These are phyloP conservation scores for Madurella mycetomatis DNA, from an alignment of 2,329 filamentous ascomycete species.

Conservation along the genomic window DNA sequence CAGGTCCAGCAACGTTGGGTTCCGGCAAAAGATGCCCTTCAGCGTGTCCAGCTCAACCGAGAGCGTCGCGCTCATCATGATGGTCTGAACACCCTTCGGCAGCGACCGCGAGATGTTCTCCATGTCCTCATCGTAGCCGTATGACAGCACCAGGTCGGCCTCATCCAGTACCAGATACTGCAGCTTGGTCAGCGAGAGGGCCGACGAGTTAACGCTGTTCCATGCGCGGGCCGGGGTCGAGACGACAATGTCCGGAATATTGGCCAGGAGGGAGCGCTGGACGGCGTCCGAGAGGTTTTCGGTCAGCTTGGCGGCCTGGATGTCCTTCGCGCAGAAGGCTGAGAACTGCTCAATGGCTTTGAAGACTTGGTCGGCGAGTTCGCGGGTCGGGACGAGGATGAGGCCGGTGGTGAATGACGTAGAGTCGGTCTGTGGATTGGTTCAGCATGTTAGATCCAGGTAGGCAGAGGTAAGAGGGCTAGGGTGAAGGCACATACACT, in stretches of 20 bases:
- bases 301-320: constrained; percentile 79
- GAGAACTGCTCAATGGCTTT: constrained; percentile 73
- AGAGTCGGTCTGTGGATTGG: constrained; percentile 40
- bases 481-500: constrained; percentile 18
- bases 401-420: constrained; percentile 64
- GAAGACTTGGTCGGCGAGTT: constrained; percentile 87
- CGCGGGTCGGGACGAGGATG: constrained; percentile 88
- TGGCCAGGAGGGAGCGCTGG: constrained; percentile 78
- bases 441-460: not conserved
- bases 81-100: constrained; percentile 81
- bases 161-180: constrained; percentile 86
- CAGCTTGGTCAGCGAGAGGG: constrained; percentile 66
- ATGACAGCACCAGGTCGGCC: constrained; percentile 87
- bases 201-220: constrained; percentile 68
- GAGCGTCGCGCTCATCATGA: constrained; percentile 90
- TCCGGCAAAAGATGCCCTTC: constrained; percentile 78
- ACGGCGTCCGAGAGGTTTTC: constrained; percentile 88
- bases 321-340: constrained; percentile 77
- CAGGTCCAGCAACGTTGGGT: constrained; percentile 74
- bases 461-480: not conserved
- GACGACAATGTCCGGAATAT: constrained; percentile 82
- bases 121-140: constrained; percentile 89
- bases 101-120: constrained; percentile 71
- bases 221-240: constrained; percentile 84
- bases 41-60: constrained; percentile 81